Conservation (phyloP, 306 rosid species). For the Rubus idaeus region DNA sequence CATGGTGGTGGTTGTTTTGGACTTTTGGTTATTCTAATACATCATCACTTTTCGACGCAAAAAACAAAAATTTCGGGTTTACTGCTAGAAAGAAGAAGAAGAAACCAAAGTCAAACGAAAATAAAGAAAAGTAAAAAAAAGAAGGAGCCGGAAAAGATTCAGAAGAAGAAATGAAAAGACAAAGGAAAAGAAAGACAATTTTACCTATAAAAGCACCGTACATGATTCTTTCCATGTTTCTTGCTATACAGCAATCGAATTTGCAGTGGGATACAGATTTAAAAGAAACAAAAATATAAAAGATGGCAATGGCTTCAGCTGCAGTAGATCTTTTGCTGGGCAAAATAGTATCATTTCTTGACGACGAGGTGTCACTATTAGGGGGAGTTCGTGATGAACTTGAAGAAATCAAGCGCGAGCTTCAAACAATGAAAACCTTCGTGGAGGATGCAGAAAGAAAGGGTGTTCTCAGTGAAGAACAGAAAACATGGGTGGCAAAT, state of each 20-base stretch:
- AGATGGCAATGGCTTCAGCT: not conserved
- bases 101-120: too few species aligned
- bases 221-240: too few species aligned
- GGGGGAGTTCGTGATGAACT: not conserved
- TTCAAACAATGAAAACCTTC: conserved; percentile 12
- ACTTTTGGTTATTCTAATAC: too few species aligned
- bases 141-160: too few species aligned
- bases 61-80: too few species aligned
- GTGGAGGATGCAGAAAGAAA: not conserved
- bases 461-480: not conserved
- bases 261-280: not conserved
- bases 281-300: not conserved
- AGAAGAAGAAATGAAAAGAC: too few species aligned
- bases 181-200: too few species aligned
- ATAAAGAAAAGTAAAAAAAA: too few species aligned
- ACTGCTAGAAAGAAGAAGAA: too few species aligned
- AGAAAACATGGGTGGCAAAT: not conserved
- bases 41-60: too few species aligned
- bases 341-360: not conserved
- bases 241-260: not conserved
- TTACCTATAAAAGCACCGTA: too few species aligned
- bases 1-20: too few species aligned
- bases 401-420: conserved; percentile 12
- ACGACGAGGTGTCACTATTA: not conserved
- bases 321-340: not conserved